phyloP scores from a whole-genome alignment of 257 asterid genomes.

The Petunia secreta region DNA sequence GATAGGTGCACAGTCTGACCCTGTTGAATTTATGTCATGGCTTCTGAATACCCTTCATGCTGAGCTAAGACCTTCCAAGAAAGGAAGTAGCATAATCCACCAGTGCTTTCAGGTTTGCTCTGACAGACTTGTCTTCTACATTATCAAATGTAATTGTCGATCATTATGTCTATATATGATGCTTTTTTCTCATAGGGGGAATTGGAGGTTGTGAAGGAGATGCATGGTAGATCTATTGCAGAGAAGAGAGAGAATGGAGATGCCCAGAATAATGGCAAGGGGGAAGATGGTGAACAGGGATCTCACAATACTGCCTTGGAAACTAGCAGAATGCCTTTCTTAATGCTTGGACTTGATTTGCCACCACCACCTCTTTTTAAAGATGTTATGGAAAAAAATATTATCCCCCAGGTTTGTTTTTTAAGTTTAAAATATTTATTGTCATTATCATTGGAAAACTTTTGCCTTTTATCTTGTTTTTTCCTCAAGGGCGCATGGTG shows the following conservation, averaged over 20 bases:
- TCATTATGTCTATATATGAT: conserved; percentile 18
- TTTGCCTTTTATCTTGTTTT: neutral
- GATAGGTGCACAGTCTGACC: conserved; percentile 94
- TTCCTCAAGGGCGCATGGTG: neutral
- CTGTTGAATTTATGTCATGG: conserved; percentile 97
- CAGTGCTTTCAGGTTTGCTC: conserved; percentile 85
- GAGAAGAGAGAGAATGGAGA: conserved; percentile 52
- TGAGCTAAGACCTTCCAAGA: conserved; percentile 72
- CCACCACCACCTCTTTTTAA: conserved; percentile 97
- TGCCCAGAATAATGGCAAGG: conserved; percentile 36
- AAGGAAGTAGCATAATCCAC: conserved; percentile 77
- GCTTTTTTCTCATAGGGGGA: conserved; percentile 69
- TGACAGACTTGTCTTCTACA: conserved; percentile 14
- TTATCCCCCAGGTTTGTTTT: conserved; percentile 84
- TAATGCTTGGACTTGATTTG: conserved; percentile 97
- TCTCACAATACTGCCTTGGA: conserved; percentile 44
- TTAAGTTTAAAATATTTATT: neutral
- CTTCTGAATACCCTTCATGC: conserved; percentile 80
- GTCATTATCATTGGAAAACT: conserved; percentile 14
- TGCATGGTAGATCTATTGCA: conserved; percentile 46
- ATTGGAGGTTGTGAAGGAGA: conserved; percentile 86
- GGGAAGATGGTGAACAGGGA: conserved; percentile 48
- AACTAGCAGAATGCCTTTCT: conserved; percentile 78
- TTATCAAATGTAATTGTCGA: conserved; percentile 3
- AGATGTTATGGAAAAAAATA: conserved; percentile 96